These are phyloP conservation scores for Penicillium lividum DNA, from an alignment of 495 filamentous ascomycete genomes.

Conservation along the genomic window DNA sequence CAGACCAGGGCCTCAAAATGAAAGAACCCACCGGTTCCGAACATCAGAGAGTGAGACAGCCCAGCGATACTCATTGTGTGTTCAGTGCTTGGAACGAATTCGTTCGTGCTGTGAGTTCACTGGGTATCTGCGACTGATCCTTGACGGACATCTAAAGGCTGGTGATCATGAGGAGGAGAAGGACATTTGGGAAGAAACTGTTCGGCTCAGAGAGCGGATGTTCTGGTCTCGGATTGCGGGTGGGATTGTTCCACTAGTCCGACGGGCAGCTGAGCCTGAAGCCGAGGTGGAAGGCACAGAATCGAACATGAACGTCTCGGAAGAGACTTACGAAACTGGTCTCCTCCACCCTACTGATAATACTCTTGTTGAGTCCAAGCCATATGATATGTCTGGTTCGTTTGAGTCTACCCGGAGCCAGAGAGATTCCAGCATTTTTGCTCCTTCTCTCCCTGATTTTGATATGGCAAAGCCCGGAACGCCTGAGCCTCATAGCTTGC, in stretches of 20 bases:
- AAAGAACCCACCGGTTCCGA: constrained; percentile 84
- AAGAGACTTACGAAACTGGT: not conserved
- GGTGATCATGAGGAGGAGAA: constrained; percentile 76
- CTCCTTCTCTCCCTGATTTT: constrained; percentile 9
- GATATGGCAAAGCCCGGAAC: constrained; percentile 13
- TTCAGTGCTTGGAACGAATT: constrained; percentile 80
- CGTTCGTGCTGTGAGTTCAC: constrained; percentile 89
- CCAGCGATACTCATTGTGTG: constrained; percentile 85
- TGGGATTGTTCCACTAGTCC: constrained; percentile 73
- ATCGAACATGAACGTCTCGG: not conserved
- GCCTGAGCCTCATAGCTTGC: constrained; percentile 11
- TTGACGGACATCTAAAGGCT: constrained; percentile 80
- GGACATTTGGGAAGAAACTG: constrained; percentile 90
- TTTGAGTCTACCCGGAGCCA: not conserved
- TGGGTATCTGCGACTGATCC: constrained; percentile 83
- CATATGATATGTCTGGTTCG: constrained; percentile 5
- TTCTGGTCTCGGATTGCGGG: constrained; percentile 93
- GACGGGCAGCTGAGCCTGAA: constrained; percentile 16
- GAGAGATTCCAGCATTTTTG: constrained; percentile 8
- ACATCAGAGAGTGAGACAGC: constrained; percentile 81
- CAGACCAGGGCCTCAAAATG: constrained; percentile 65
- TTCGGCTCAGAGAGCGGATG: constrained; percentile 86
- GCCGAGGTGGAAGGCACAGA: constrained; percentile 4
- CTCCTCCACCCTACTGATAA: constrained; percentile 15
- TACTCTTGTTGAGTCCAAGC: constrained; percentile 5